Conservation (phyloP, 2,329 filamentous ascomycete genomes). For the Lecanicillium sp. region DNA sequence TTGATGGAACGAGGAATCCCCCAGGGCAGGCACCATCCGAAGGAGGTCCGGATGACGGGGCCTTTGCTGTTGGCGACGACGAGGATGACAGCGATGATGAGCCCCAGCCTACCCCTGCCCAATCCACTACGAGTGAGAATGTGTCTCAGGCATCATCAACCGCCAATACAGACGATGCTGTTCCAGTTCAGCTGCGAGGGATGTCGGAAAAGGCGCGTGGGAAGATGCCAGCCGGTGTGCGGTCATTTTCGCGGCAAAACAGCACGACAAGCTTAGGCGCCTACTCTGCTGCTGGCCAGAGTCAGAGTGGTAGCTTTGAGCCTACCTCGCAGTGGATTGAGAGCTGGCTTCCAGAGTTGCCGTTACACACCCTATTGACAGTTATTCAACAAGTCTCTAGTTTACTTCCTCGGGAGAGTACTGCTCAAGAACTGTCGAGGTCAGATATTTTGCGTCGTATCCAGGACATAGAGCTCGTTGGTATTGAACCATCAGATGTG, state of each 20-base stretch:
- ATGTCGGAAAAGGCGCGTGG: conserved; percentile 97
- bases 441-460: conserved; percentile 46
- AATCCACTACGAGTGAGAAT: conserved; percentile 56
- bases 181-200: conserved; percentile 74
- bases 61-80: conserved; percentile 76
- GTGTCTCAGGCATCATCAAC: conserved; percentile 60
- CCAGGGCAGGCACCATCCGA: conserved; percentile 18
- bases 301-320: conserved; percentile 57
- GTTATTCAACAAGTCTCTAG: conserved; percentile 60
- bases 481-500: conserved; percentile 65
- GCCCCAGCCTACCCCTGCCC: conserved; percentile 46
- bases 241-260: conserved; percentile 83
- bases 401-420: conserved; percentile 44
- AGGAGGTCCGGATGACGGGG: conserved; percentile 51
- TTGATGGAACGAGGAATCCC: conserved; percentile 47
- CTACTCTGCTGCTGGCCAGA: conserved; percentile 49
- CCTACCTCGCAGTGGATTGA: conserved; percentile 84
- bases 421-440: conserved; percentile 32
- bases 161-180: conserved; percentile 62
- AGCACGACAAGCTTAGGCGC: conserved; percentile 74
- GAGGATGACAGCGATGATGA: conserved; percentile 39
- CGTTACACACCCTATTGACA: conserved; percentile 76
- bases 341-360: conserved; percentile 84
- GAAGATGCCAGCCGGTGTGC: conserved; percentile 80
- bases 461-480: conserved; percentile 53